Evolutionary conservation across 164 flowering plant species (phyloP).

Genomic region (Vitis rupestris): DNA sequence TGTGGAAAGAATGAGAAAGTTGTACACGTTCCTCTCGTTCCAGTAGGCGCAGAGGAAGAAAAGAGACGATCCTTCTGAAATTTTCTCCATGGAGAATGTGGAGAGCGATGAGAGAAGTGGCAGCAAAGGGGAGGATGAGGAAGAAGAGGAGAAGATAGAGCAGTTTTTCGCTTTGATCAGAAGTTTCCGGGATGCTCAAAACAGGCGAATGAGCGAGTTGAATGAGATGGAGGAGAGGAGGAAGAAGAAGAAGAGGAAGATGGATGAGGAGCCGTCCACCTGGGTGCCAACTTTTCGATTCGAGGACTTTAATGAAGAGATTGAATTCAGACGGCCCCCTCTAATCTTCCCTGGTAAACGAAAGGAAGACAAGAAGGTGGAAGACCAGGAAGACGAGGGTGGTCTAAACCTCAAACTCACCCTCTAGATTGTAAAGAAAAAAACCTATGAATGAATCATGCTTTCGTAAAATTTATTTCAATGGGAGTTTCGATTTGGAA

Average conservation of each 20-base stretch:
- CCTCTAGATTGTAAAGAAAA: not conserved
- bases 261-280: not conserved
- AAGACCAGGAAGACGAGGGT: not conserved
- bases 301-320: slow-evolving; percentile 28
- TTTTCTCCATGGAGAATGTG: slow-evolving; percentile 1
- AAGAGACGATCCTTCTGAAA: too few relatives aligned
- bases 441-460: too few relatives aligned
- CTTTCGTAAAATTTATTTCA: too few relatives aligned
- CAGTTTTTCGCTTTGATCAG: slow-evolving; percentile 35
- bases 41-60: not conserved
- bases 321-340: slow-evolving; percentile 14
- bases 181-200: slow-evolving; percentile 24
- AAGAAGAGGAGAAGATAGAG: slow-evolving; percentile 40
- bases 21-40: not conserved
- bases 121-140: slow-evolving; percentile 1
- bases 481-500: too few relatives aligned
- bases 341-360: not conserved
- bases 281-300: slow-evolving; percentile 24
- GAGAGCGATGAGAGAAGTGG: not conserved
- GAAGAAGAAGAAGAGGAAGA: slow-evolving; percentile 7
- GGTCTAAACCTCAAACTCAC: not conserved
- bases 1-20: too few relatives aligned
- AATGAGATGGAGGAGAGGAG: slow-evolving; percentile 5
- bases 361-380: not conserved
- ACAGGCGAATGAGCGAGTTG: slow-evolving; percentile 14